Evolutionary conservation across 805 yeast genomes (phyloP).

Genomic region (Candida schatavii): DNA sequence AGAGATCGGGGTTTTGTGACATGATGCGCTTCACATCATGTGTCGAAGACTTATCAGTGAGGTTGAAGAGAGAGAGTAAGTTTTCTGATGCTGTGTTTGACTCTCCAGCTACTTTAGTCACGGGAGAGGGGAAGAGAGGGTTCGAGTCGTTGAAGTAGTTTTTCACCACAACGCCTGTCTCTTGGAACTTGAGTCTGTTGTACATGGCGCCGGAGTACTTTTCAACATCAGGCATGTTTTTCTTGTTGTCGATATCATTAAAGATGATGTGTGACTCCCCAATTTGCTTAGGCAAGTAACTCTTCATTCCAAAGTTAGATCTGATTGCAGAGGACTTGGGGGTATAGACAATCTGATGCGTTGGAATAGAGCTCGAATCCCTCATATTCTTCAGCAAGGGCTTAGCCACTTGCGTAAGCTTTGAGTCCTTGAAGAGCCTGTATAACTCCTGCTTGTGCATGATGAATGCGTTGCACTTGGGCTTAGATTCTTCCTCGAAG

Average conservation of each 20-base stretch:
- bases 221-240: slow-evolving; percentile 70
- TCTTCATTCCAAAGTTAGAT: slow-evolving; percentile 76
- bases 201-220: slow-evolving; percentile 56
- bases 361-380: slow-evolving; percentile 42
- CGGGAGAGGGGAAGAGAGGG: slow-evolving; percentile 40
- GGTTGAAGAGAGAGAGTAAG: slow-evolving; percentile 30
- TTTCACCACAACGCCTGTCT: slow-evolving; percentile 53
- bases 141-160: slow-evolving; percentile 28
- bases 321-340: slow-evolving; percentile 60
- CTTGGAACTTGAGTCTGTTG: slow-evolving; percentile 66
- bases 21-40: slow-evolving; percentile 31
- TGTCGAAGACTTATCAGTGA: slow-evolving; percentile 24
- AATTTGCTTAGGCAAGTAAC: slow-evolving; percentile 61
- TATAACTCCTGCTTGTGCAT: slow-evolving; percentile 32
- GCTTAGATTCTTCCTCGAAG: too few species aligned
- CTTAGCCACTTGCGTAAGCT: slow-evolving; percentile 43
- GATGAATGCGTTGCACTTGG: too few species aligned
- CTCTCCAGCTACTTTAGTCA: slow-evolving; percentile 18
- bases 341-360: slow-evolving; percentile 72
- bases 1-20: slow-evolving; percentile 42
- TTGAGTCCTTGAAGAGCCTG: slow-evolving; percentile 37
- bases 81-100: slow-evolving; percentile 20
- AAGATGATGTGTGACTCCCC: slow-evolving; percentile 58
- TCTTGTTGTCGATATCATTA: slow-evolving; percentile 65
- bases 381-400: slow-evolving; percentile 35